A percentile compares a stretch with the other conserved stretches of the same genome.
These are phyloP conservation scores for Cystobasidium slooffiae DNA, from an alignment of 1,284 basidiomycete species.

Conservation along the genomic window DNA sequence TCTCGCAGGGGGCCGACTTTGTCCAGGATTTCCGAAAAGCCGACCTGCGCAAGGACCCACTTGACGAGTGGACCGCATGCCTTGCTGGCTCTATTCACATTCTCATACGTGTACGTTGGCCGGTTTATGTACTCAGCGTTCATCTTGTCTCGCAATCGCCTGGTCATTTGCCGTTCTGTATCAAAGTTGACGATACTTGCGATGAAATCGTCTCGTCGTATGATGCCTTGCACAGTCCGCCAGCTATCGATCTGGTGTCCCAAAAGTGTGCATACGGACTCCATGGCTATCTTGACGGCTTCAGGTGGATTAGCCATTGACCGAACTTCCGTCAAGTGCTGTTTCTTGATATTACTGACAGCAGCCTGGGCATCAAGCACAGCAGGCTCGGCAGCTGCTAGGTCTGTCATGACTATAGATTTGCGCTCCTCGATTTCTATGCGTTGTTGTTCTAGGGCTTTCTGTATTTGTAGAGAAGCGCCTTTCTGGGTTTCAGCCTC, in stretches of 20 bases:
- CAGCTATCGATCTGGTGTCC: conserved; percentile 97
- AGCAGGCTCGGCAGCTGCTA: conserved; percentile 97
- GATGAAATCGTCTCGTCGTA: conserved; percentile 97
- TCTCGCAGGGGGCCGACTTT: conserved; percentile 95
- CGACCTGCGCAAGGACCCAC: conserved; percentile 97
- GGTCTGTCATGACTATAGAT: conserved; percentile 87
- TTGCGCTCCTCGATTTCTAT: conserved; percentile 84
- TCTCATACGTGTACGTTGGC: conserved; percentile 93
- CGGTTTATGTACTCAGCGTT: conserved; percentile 90
- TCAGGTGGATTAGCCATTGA: conserved; percentile 99
- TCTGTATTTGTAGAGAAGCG: conserved; percentile 94
- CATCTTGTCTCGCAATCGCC: conserved; percentile 85
- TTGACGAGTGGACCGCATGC: conserved; percentile 98
- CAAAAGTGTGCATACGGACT: conserved; percentile 96
- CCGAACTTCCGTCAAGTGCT: conserved; percentile 96
- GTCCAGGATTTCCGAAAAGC: conserved; percentile 97
- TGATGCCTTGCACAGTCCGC: conserved; percentile 94
- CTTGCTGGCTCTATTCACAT: conserved; percentile 90
- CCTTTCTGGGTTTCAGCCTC: conserved; percentile 98
- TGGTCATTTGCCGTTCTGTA: conserved; percentile 88
- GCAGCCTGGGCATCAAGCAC: conserved; percentile 92
- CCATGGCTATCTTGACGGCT: conserved; percentile 97
- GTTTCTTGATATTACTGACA: conserved; percentile 95
- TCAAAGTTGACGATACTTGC: conserved; percentile 96
- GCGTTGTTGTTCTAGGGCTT: conserved; percentile 88